A percentile compares a stretch with the other conserved stretches of the same genome.
These are phyloP conservation scores for Fusarium verrucosum DNA, from an alignment of 2,329 filamentous ascomycete species.

Conservation along the genomic window DNA sequence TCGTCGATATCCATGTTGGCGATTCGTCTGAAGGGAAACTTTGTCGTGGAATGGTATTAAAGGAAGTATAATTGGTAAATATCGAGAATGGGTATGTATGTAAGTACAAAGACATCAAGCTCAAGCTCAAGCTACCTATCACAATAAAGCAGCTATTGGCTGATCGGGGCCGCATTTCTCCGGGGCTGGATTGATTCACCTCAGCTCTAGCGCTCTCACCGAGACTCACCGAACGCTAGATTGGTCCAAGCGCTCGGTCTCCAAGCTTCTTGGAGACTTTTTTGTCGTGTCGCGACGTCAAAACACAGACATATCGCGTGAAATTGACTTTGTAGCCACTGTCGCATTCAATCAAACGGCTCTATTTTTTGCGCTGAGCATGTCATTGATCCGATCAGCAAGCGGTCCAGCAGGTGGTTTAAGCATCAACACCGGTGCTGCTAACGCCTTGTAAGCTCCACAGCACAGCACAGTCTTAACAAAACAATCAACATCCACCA, in stretches of 20 bases:
- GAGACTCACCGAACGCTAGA: constrained; percentile 17
- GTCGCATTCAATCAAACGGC: constrained; percentile 32
- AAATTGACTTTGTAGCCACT: constrained; percentile 33
- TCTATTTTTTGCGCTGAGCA: constrained; percentile 42
- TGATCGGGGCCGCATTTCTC: constrained; percentile 45
- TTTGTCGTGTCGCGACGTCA: constrained; percentile 29
- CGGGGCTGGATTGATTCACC: constrained; percentile 18
- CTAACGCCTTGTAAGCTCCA: constrained; percentile 58
- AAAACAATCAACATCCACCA: constrained; percentile 36
- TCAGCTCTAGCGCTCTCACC: constrained; percentile 23
- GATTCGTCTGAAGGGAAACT: constrained; percentile 1
- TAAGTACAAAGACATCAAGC: constrained; percentile 30
- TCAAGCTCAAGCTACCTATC: constrained; percentile 36
- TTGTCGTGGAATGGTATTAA: not conserved
- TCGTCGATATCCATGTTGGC: constrained; percentile 71
- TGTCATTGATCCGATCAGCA: constrained; percentile 65
- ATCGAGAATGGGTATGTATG: not conserved
- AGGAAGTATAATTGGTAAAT: not conserved
- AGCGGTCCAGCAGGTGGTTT: constrained; percentile 69
- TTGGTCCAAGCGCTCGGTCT: constrained; percentile 39
- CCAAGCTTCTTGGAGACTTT: constrained; percentile 29
- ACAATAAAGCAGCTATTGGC: constrained; percentile 21
- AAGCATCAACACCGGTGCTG: constrained; percentile 70
- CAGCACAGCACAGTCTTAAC: constrained; percentile 36
- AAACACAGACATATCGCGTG: constrained; percentile 33